These are phyloP conservation scores for Triticum timopheevii DNA, from an alignment of 176 grass and related monocot genomes.

Conservation along the genomic window DNA sequence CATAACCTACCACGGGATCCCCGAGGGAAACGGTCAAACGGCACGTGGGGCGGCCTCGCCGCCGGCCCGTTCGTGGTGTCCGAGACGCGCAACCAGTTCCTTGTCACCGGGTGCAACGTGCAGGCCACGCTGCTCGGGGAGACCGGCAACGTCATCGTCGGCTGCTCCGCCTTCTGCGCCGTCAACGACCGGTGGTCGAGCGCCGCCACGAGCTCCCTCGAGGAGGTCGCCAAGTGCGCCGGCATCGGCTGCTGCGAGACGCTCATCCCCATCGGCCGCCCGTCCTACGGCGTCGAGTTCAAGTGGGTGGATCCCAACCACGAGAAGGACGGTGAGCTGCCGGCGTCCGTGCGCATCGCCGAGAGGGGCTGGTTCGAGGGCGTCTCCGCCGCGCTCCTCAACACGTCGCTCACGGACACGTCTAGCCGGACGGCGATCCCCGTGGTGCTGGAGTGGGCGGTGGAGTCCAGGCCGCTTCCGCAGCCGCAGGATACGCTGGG, in stretches of 20 bases:
- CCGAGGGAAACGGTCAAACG: not conserved
- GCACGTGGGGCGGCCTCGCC: not conserved
- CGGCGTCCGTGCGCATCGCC: not conserved
- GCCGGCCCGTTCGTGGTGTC: not conserved
- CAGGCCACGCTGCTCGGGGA: not conserved
- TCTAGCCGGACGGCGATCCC: not conserved
- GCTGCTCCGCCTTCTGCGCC: not conserved
- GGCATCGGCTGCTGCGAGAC: not conserved
- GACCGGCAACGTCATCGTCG: not conserved
- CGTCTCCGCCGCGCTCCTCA: not conserved
- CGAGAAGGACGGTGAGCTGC: not conserved
- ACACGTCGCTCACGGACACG: not conserved
- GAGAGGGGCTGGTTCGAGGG: not conserved
- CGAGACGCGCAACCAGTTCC: not conserved
- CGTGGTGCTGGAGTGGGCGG: not conserved
- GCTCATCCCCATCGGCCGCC: not conserved
- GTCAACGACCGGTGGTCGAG: not conserved
- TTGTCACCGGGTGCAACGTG: not conserved
- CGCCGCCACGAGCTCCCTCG: not conserved
- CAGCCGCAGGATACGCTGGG: not conserved
- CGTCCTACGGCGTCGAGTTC: not conserved
- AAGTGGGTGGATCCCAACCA: not conserved
- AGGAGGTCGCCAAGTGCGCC: not conserved
- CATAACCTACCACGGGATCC: not conserved
- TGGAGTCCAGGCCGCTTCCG: not conserved